phyloP scores from a whole-genome alignment of 257 asterid species.

The Solanum clarkiae region DNA sequence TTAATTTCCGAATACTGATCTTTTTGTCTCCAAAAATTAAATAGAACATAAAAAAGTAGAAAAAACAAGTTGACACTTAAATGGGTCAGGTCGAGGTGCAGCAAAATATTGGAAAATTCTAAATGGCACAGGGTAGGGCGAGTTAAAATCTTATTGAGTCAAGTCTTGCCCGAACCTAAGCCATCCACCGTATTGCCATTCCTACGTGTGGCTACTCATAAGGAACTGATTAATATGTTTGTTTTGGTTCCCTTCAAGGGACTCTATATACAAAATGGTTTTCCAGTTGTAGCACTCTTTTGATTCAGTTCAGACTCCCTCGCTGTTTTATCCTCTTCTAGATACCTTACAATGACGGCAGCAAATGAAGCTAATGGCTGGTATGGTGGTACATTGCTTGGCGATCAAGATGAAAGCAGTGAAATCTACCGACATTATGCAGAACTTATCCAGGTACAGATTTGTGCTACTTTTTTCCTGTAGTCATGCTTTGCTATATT shows the following conservation, averaged over 20 bases:
- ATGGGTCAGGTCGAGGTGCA: no score
- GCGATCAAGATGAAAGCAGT: slow-evolving; percentile 82
- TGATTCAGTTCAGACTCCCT: not conserved
- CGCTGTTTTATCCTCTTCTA: slow-evolving; percentile 3
- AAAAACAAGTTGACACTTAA: no score
- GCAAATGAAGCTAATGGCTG: slow-evolving; percentile 82
- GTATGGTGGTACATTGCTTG: slow-evolving; percentile 91
- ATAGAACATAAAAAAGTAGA: no score
- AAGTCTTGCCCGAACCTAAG: no score
- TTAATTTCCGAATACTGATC: no score
- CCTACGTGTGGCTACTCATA: not conserved
- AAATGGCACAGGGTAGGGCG: no score
- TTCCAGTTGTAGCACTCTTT: not conserved
- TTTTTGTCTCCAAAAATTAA: no score
- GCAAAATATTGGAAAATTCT: no score
- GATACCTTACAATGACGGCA: slow-evolving; percentile 81
- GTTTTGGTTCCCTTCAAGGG: not conserved
- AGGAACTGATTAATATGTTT: not conserved
- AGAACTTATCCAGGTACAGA: slow-evolving; percentile 72
- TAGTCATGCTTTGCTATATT: not conserved
- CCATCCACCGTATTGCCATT: no score
- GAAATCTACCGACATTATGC: slow-evolving; percentile 84
- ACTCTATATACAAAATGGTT: not conserved
- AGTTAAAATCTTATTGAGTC: no score
- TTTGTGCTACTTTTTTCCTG: not conserved